Percentiles rank a stretch among this genome's conserved stretches.
Conservation (phyloP, 345 rosid species). For the Arabidopsis thaliana region TAIR10.1 NC_003075.7:16663501-16664000, state of each 20-base stretch:
- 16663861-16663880: too few relatives aligned
- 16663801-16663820: background rate
- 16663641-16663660: constrained; percentile 23
- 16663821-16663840: background rate
- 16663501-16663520: background rate
- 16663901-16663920: too few relatives aligned
- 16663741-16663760: constrained; percentile 32
- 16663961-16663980: background rate
- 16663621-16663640: constrained; percentile 24
- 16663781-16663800: background rate
- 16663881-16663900: too few relatives aligned
- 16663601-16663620: constrained; percentile 35
- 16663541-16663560: background rate
- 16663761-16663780: background rate
- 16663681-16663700: background rate
- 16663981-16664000: background rate
- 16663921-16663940: too few relatives aligned
- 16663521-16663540: background rate
- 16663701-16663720: constrained; percentile 2
- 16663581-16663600: constrained; percentile 15
- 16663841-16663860: too few relatives aligned
- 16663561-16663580: constrained; percentile 25
- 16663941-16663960: too few relatives aligned
- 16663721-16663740: constrained; percentile 31
- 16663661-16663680: constrained; percentile 32